Evolutionary conservation across 2,329 filamentous ascomycete genomes (phyloP), one percentile per base, ranked within the genome.

Genomic region (Monosporascus sp.): DNA sequence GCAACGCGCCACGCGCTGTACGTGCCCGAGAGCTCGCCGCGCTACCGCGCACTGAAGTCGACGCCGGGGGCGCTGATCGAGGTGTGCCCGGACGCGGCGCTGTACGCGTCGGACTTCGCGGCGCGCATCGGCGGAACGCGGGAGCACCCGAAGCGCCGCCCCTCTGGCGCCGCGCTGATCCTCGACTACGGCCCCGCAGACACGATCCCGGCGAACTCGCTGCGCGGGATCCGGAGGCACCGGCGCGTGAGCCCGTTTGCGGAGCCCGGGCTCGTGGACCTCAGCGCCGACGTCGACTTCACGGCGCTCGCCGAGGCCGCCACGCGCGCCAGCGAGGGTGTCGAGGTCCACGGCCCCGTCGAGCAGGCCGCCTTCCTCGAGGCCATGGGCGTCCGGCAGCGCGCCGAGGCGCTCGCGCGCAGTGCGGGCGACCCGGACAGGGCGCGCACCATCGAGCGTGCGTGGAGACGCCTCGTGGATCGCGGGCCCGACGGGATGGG

Each of bases 251-350:
- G 85, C 22, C 90, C 94, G 4, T 90, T 99, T 63, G 78, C 81
- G 1, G 77, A 83, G 6, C 89, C 94, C 0, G 94, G 94, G 0
- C 80, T 87, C 25, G 91, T 95, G 3, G 94, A 99, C 67, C 77
- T 99, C 22, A 91, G 86, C 59, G 93, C 89, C 1, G 93, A 99
- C 66, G 94, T 99, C 1, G 94, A 99, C 70, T 99, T 99, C 66
- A 81, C 83, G 0, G 90, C 87, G 11, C 74, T 99, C 1, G 92
- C 91, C 0, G 92, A 97, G 67, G 79, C 88, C 1, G 92, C 92
- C 0, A 79, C 89, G 46, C 75, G 80, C 39, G 88, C 89, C 0
- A 92, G 87, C 59, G 80, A 85, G 1, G 87, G 85, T 2, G 84
- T 97, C 4, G 94, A 99, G 70, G 89, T 96, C 6, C 92, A 97